Percentiles rank a stretch among this genome's conserved stretches.
These are phyloP conservation scores for Diplocarpon rosae DNA, from an alignment of 2,329 filamentous ascomycete genomes.

Conservation along the genomic window DNA sequence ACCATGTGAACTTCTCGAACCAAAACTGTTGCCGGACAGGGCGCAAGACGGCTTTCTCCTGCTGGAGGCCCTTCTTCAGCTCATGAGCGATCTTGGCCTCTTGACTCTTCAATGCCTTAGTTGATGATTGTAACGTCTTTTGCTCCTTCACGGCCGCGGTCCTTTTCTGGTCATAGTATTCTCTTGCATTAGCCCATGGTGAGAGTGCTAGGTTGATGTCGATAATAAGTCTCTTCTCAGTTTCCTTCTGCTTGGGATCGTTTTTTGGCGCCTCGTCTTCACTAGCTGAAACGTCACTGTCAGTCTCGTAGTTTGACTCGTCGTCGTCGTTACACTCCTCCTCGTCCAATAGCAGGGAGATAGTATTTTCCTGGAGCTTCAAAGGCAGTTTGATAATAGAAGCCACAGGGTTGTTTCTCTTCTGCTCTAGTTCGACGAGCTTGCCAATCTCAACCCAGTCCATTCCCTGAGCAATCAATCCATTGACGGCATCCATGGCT, in stretches of 20 bases:
- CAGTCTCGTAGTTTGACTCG: constrained; percentile 49
- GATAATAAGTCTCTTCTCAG: constrained; percentile 52
- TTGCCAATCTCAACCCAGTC: constrained; percentile 91
- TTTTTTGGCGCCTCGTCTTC: constrained; percentile 37
- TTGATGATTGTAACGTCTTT: constrained; percentile 72
- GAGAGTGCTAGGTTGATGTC: constrained; percentile 77
- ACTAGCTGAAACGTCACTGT: constrained; percentile 50
- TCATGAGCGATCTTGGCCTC: constrained; percentile 81
- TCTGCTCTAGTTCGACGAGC: constrained; percentile 79
- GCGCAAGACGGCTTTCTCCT: constrained; percentile 79
- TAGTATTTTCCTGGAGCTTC: constrained; percentile 79
- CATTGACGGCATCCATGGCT: constrained; percentile 84
- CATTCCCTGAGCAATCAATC: constrained; percentile 87
- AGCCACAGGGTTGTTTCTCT: constrained; percentile 71
- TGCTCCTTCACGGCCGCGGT: constrained; percentile 76
- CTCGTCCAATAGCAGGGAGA: constrained; percentile 65
- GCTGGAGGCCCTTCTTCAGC: constrained; percentile 77
- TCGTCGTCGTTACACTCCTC: constrained; percentile 47
- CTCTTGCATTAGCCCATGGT: constrained; percentile 79
- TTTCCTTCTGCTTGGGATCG: constrained; percentile 29
- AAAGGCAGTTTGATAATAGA: constrained; percentile 77
- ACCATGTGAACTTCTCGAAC: constrained; percentile 97
- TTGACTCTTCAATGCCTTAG: constrained; percentile 75
- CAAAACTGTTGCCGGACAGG: constrained; percentile 76
- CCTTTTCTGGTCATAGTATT: constrained; percentile 87